Conservation (phyloP, 2,329 filamentous ascomycete species). For the Paraphoma sp. region DNA sequence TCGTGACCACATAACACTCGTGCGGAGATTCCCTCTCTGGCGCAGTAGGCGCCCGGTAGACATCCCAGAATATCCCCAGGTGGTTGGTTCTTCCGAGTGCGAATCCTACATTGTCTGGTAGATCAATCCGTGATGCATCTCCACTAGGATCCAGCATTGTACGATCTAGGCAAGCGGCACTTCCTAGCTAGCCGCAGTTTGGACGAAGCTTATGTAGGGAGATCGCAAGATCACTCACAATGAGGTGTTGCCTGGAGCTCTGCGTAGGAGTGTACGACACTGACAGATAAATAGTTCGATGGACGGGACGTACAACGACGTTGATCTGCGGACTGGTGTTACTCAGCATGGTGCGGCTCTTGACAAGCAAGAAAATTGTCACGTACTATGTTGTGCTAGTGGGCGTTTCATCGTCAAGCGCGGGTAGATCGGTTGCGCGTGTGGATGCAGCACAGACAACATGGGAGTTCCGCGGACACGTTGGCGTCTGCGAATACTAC, state of each 20-base stretch:
- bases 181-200: neutral
- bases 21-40: too few relatives aligned
- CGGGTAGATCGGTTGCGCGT: neutral
- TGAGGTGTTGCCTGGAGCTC: neutral
- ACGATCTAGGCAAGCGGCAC: too few relatives aligned
- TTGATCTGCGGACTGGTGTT: neutral
- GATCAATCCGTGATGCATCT: too few relatives aligned
- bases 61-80: too few relatives aligned
- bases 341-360: neutral
- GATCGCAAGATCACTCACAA: neutral
- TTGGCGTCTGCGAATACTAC: neutral
- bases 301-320: neutral
- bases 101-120: too few relatives aligned
- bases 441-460: neutral
- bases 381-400: conserved; percentile 5
- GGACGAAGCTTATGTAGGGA: neutral
- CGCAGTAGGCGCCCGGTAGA: too few relatives aligned
- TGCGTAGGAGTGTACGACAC: neutral
- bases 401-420: conserved; percentile 11
- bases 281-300: neutral
- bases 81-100: too few relatives aligned
- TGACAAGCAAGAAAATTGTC: neutral
- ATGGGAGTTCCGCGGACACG: neutral
- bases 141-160: too few relatives aligned
- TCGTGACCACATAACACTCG: too few relatives aligned